Evolutionary conservation across 2,329 filamentous ascomycete species (phyloP).

Genomic region (Diaporthe ampelina): DNA sequence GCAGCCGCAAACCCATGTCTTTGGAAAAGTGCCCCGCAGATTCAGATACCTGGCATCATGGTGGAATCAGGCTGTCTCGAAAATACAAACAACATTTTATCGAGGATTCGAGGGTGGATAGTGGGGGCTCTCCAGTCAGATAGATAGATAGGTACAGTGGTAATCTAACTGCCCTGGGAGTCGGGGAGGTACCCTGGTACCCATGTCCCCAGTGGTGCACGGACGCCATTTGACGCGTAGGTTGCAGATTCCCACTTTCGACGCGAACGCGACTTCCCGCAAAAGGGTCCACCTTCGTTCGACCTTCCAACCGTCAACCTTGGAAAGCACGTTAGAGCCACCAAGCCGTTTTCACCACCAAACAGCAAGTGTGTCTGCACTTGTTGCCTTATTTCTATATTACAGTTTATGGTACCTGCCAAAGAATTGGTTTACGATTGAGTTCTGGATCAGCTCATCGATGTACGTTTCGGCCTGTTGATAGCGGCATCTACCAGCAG

Average conservation of each 20-base stretch:
- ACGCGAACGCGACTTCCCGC: constrained; percentile 36
- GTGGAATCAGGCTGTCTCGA: neutral
- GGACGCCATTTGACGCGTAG: constrained; percentile 28
- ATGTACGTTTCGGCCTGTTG: constrained; percentile 2
- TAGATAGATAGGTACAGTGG: constrained; percentile 4
- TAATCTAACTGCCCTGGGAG: neutral
- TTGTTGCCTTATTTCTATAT: neutral
- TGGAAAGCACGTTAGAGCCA: constrained; percentile 25
- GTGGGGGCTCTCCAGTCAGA: neutral
- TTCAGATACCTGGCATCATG: neutral
- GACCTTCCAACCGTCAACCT: constrained; percentile 32
- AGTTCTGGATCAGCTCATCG: constrained; percentile 1
- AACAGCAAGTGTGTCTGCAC: neutral
- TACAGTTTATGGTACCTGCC: neutral
- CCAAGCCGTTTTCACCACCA: constrained; percentile 2
- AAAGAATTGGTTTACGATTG: neutral
- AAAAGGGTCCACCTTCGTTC: constrained; percentile 28
- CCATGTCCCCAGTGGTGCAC: neutral
- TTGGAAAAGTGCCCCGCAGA: neutral
- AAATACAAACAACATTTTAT: too few species aligned
- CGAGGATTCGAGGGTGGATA: too few species aligned
- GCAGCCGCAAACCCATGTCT: too few species aligned
- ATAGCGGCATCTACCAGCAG: constrained; percentile 12
- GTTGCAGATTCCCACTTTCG: constrained; percentile 33
- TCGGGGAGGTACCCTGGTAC: constrained; percentile 9